These are phyloP conservation scores for Psidium friedrichsthalianum DNA, from an alignment of 345 rosid species.

Conservation along the genomic window DNA sequence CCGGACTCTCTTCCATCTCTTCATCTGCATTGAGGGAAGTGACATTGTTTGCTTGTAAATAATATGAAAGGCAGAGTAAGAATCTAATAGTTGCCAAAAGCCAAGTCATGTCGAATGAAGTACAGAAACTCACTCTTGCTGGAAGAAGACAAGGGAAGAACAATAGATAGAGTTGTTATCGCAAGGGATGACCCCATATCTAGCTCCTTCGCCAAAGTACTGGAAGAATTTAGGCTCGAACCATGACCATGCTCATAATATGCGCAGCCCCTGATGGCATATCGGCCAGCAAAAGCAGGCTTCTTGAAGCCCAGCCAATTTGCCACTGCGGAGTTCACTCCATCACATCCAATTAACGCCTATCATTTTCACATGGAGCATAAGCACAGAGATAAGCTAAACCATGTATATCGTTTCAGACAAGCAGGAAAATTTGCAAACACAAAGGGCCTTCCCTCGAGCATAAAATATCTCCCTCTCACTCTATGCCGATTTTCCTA, in stretches of 20 bases:
- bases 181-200: conserved; percentile 41
- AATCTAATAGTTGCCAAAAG: background rate
- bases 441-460: background rate
- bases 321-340: conserved; percentile 56
- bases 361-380: background rate
- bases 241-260: conserved; percentile 28
- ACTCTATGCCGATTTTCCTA: background rate
- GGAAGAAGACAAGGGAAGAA: conserved; percentile 5
- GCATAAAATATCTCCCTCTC: background rate
- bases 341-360: conserved; percentile 68
- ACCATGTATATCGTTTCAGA: background rate
- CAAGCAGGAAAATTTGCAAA: background rate
- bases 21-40: background rate
- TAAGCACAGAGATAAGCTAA: background rate
- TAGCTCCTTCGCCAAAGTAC: conserved; percentile 34
- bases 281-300: conserved; percentile 21
- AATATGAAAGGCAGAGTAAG: background rate
- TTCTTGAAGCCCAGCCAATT: conserved; percentile 60
- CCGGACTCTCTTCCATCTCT: conserved; percentile 13
- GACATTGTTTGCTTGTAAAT: background rate
- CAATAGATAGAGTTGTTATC: conserved; percentile 15
- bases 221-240: conserved; percentile 17
- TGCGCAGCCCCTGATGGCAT: conserved; percentile 33
- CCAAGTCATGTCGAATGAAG: background rate
- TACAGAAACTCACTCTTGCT: conserved; percentile 10